Percentiles rank a stretch among this genome's conserved stretches.
These are phyloP conservation scores for Salvia miltiorrhiza DNA, from an alignment of 257 asterid species.

Conservation along the genomic window DNA sequence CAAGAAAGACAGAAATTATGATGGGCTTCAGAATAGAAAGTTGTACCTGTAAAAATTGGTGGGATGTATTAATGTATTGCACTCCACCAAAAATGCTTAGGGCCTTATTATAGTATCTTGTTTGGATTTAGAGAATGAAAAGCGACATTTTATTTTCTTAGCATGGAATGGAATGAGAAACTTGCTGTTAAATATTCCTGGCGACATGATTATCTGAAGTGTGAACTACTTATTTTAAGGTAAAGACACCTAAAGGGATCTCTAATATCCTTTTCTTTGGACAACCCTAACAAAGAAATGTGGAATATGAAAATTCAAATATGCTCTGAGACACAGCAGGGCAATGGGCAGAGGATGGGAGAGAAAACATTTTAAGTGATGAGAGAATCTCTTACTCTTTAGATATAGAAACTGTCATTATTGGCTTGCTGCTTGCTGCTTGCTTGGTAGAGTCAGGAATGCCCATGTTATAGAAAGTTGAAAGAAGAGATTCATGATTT, in stretches of 20 bases:
- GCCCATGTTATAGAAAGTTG: neutral
- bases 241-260: neutral
- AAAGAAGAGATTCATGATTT: neutral
- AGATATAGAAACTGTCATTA: neutral
- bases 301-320: neutral
- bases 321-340: neutral
- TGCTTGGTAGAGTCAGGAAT: too few species aligned
- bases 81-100: neutral
- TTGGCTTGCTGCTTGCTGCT: neutral
- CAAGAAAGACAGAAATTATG: neutral
- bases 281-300: neutral
- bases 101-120: neutral
- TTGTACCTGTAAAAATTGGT: neutral
- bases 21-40: neutral
- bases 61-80: neutral
- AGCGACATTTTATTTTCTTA: neutral
- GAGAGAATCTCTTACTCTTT: neutral
- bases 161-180: neutral
- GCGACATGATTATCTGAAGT: neutral
- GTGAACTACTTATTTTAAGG: neutral
- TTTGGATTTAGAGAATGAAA: neutral
- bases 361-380: neutral
- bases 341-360: neutral
- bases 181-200: neutral
- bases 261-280: too few species aligned